A percentile compares a stretch with the other conserved stretches of the same genome.
Evolutionary conservation across 1,139 yeast genomes (phyloP).

Genomic region (Yamadazyma spencermartinsiae): DNA sequence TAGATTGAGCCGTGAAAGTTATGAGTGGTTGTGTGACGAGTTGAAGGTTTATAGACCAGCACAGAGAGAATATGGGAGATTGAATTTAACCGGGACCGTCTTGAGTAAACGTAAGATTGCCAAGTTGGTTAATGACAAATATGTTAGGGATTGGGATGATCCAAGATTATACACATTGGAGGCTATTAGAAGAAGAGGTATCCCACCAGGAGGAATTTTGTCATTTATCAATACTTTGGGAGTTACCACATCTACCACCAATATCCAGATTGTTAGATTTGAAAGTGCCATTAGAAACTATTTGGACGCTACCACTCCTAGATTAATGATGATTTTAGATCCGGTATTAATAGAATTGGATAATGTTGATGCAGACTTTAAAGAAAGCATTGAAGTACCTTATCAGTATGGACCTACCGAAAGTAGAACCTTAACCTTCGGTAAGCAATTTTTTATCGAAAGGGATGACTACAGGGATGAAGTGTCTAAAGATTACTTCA

Average conservation of each 20-base stretch:
- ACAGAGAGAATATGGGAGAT: constrained; percentile 96
- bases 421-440: constrained; percentile 72
- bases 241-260: constrained; percentile 90
- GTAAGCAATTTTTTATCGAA: constrained; percentile 79
- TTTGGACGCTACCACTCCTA: constrained; percentile 88
- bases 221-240: constrained; percentile 93
- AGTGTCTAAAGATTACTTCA: constrained; percentile 60
- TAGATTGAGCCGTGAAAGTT: constrained; percentile 86
- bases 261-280: constrained; percentile 85
- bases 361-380: constrained; percentile 73
- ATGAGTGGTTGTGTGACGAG: constrained; percentile 98
- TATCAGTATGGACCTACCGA: constrained; percentile 73
- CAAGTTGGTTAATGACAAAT: constrained; percentile 75
- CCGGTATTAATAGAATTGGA: constrained; percentile 85
- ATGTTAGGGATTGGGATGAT: constrained; percentile 97
- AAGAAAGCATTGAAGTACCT: constrained; percentile 73
- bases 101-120: constrained; percentile 95
- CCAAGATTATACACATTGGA: constrained; percentile 95
- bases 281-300: constrained; percentile 86
- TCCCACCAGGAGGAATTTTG: constrained; percentile 98
- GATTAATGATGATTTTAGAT: constrained; percentile 89
- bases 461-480: constrained; percentile 81
- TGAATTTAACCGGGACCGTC: constrained; percentile 91
- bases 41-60: constrained; percentile 96
- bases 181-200: constrained; percentile 94